Evolutionary conservation across 2,329 filamentous ascomycete genomes (phyloP).

Genomic region (Fusarium scirpi): DNA sequence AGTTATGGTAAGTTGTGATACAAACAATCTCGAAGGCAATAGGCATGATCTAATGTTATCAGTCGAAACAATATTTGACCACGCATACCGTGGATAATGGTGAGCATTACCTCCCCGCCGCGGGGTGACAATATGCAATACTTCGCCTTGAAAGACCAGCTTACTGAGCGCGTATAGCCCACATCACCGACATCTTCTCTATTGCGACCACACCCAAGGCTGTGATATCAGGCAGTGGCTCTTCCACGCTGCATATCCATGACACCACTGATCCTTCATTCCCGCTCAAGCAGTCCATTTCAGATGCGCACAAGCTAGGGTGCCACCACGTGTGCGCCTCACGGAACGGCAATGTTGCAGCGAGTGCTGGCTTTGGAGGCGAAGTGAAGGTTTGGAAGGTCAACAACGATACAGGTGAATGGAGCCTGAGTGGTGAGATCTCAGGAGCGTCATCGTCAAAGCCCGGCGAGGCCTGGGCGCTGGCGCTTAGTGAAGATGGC

Average conservation of each 20-base stretch:
- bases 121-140: conserved; percentile 24
- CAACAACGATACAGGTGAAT: conserved; percentile 67
- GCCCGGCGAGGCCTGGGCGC: conserved; percentile 84
- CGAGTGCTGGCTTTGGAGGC: conserved; percentile 89
- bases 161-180: conserved; percentile 65
- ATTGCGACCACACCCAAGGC: conserved; percentile 79
- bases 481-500: conserved; percentile 87
- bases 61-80: conserved; percentile 99
- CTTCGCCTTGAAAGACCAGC: conserved; percentile 17
- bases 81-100: conserved; percentile 90
- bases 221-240: conserved; percentile 86
- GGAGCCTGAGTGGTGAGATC: conserved; percentile 59
- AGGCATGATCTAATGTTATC: conserved; percentile 16
- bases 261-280: conserved; percentile 78
- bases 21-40: not conserved
- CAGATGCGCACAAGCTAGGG: conserved; percentile 85
- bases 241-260: conserved; percentile 84
- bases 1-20: conserved; percentile 46
- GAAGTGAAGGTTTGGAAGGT: conserved; percentile 86
- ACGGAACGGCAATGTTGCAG: conserved; percentile 77
- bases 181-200: conserved; percentile 86
- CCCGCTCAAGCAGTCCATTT: conserved; percentile 82
- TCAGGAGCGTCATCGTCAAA: conserved; percentile 61
- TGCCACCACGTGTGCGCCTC: conserved; percentile 87
- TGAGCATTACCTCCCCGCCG: conserved; percentile 58